Conservation (phyloP, 2,329 filamentous ascomycete genomes). For the Trichophyton simii region DNA sequence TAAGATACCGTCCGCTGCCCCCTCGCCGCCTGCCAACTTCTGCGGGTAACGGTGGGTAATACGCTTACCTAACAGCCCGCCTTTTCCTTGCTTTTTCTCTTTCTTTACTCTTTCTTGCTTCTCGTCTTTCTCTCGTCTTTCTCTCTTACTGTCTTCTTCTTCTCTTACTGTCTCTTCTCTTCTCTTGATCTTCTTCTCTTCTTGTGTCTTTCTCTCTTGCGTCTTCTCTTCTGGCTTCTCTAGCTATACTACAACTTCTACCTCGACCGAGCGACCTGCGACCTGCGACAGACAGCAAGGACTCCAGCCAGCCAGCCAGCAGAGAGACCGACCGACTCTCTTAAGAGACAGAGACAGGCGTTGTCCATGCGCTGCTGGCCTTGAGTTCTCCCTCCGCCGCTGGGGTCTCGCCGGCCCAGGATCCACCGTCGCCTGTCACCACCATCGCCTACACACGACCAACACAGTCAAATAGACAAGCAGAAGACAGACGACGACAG, state of each 20-base stretch:
- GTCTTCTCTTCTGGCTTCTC: neutral
- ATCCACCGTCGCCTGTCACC: neutral
- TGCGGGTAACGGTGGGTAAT: slow-evolving; percentile 3
- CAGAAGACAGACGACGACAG: neutral
- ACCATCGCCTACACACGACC: neutral
- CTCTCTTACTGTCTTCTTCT: neutral
- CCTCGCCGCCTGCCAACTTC: neutral
- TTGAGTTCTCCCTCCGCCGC: neutral
- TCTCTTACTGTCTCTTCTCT: neutral
- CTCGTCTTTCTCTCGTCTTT: neutral
- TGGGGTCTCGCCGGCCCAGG: neutral
- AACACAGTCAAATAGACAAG: neutral
- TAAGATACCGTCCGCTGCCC: neutral
- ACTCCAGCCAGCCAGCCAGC: no score
- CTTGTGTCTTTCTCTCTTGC: neutral
- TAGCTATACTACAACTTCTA: no score
- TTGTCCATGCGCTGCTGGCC: neutral
- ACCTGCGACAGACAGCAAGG: neutral
- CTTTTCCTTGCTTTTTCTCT: neutral
- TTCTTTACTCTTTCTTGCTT: neutral
- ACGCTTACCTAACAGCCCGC: neutral
- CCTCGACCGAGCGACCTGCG: no score
- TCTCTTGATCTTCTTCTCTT: neutral
- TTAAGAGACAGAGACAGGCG: neutral
- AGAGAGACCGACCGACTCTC: no score